Base-by-base conservation (phyloP, 129 eudicot genomes). In the Dittrichia graveolens region DNA sequence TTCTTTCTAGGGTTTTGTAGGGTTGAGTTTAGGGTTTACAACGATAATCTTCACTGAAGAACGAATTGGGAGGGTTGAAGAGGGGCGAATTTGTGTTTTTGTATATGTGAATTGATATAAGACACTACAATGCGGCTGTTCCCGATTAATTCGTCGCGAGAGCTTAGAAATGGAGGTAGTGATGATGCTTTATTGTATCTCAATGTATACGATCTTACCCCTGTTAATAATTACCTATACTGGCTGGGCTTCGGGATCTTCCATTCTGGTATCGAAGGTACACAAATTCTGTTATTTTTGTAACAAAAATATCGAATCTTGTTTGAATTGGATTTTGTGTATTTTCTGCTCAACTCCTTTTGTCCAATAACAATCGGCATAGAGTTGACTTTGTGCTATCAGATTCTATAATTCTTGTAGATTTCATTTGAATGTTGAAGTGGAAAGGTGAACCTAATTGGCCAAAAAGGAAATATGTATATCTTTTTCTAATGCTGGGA, bases 251-350 rank as follows among this genome's bases (percentile, higher is more conserved):
- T 85, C 37, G 98, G 98, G 53, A 77, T 92, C 38, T 92, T 85
- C 56, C 98, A 89, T 84, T 89, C 98, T 7, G 98, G 98, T 56
- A 92, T 89, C 2, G 95, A 92, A 92, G 98, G 98, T 92, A 83
- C 61, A 16, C 7, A 13, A 42, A 57, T 62, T 42, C 34, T 9
- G 12, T 71, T 11, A 31, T 45, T 8, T 35, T 39, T 16, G 6
- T 35, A 13, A 4, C 8, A 1, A 31, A 52, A 35, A 63, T 0
- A 64, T 38, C 4, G 58, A 65, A 18, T 75, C 8, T 66, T 56
- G 58, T 44, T 65, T 75, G 72, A 64, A 52, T 64, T 72, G 14
- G 44, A 34, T 71, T 1, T 54, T 72, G 68, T 34, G 49, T 39
- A 61, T 61, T 24, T 0, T 61, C 41, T 47, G 3, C 6, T 70